phyloP scores from a whole-genome alignment of 495 filamentous ascomycete genomes.

The Aspergillus avenaceus region DNA sequence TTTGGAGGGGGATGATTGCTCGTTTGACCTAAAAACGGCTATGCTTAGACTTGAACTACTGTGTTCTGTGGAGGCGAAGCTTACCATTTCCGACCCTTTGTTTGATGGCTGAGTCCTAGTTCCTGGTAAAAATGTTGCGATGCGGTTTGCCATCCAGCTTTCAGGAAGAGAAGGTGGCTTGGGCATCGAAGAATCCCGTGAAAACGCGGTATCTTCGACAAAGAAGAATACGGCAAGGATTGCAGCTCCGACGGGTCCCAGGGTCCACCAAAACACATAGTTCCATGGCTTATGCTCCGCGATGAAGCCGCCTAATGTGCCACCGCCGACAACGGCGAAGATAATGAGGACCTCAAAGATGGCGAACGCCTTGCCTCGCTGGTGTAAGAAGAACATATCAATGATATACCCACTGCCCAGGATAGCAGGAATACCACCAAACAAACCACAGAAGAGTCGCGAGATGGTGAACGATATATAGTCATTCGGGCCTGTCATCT shows the following conservation, averaged over 20 bases:
- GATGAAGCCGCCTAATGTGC: slow-evolving; percentile 46
- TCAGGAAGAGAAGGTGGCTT: slow-evolving; percentile 19
- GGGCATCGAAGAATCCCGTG: slow-evolving; percentile 9
- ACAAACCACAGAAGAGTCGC: slow-evolving; percentile 37
- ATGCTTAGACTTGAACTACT: too few relatives aligned
- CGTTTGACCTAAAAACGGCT: slow-evolving; percentile 27
- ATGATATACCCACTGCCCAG: slow-evolving; percentile 38
- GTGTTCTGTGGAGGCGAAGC: not conserved
- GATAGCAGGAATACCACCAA: slow-evolving; percentile 33
- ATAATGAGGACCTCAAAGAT: slow-evolving; percentile 35
- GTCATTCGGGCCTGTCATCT: slow-evolving; percentile 37
- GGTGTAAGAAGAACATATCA: slow-evolving; percentile 45
- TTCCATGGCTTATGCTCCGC: slow-evolving; percentile 36
- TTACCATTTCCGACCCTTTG: slow-evolving; percentile 2
- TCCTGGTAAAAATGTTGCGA: slow-evolving; percentile 44
- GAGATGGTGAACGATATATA: slow-evolving; percentile 44
- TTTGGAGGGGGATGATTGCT: slow-evolving; percentile 34
- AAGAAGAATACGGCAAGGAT: slow-evolving; percentile 41
- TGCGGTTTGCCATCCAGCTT: slow-evolving; percentile 30
- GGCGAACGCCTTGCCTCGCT: slow-evolving; percentile 43
- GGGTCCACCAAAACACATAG: slow-evolving; percentile 49
- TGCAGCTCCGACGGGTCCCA: slow-evolving; percentile 35
- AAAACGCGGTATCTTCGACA: slow-evolving; percentile 42
- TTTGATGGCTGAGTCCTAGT: slow-evolving; percentile 1
- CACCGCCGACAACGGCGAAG: slow-evolving; percentile 38